Conservation (phyloP, 192 early-diverging fungal genomes). For the Linnemannia hyalina region DNA sequence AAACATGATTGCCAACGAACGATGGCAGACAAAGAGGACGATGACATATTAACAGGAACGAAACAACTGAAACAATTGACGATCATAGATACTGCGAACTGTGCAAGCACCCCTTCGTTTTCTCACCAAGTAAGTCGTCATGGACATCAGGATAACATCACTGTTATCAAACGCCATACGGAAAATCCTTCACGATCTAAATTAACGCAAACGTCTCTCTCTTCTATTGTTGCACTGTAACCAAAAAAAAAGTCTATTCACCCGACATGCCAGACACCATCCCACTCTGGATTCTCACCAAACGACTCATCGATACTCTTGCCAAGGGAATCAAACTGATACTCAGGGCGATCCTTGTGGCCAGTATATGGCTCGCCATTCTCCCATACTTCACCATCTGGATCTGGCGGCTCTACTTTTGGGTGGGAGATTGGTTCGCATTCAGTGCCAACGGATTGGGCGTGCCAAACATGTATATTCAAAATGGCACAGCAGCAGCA, state of each 20-base stretch:
- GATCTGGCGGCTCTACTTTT: constrained; percentile 89
- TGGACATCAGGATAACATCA: not conserved
- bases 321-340: constrained; percentile 57
- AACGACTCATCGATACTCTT: constrained; percentile 62
- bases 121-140: constrained; percentile 78
- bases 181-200: not conserved
- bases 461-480: constrained; percentile 10
- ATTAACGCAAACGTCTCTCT: not conserved
- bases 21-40: not conserved
- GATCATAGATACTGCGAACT: constrained; percentile 85
- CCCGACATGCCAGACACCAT: constrained; percentile 79
- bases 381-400: constrained; percentile 88
- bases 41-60: not conserved
- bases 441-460: constrained; percentile 52
- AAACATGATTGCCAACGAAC: not conserved
- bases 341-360: constrained; percentile 75
- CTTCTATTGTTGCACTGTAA: not conserved
- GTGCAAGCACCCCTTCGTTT: constrained; percentile 87
- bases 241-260: constrained; percentile 64
- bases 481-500: constrained; percentile 1
- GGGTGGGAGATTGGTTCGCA: constrained; percentile 73
- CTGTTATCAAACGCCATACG: not conserved
- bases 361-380: constrained; percentile 81
- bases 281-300: constrained; percentile 71
- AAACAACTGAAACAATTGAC: not conserved